Evolutionary conservation across 1,139 yeast species (phyloP), one percentile per base, ranked within the genome.

Genomic region (Saccharomycopsis crataegensis): DNA sequence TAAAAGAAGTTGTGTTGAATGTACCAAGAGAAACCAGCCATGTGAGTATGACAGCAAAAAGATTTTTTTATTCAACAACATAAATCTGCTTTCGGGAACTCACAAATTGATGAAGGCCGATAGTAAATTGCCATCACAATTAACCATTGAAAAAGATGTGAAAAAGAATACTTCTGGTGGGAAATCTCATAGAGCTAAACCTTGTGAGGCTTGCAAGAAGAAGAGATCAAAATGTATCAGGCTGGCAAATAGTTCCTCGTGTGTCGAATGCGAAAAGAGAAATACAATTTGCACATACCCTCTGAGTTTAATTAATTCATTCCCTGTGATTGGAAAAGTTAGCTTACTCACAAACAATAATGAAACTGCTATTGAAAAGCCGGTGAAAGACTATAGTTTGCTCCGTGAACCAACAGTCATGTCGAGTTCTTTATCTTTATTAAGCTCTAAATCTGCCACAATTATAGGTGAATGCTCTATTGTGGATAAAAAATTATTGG

Each of bases 321-420:
- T 51, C 28, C 58, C 57, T 2, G 46, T 53, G 5, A 54, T 45
- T 16, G 57, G 57, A 1, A 54, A 56, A 41, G 52, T 54, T 14
- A 47, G 51, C 28, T 45, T 51, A 28, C 36, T 54, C 12, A 5
- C 49, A 4, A 50, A 38, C 16, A 22, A n/a, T 17, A 17, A 11
- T 14, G 42, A 37, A 11, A 40, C 31, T 16, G 36, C 31, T 17
- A 54, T 53, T 14, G 53, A 51, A 22, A 54, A 49, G 7, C 66
- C 66, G 6, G 62, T 63, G 14, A 57, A 59, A 46, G 65, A 63
- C 50, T 63, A 63, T 51, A 63, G 62, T 51, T 57, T 59, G 28
- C 59, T 62, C 31, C 55, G 58, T 32, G 64, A 64, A 4, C 65
- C 64, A n/a, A 62, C 66, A 5, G 62, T 62, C 5, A 58, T 63